Evolutionary conservation across 1,284 basidiomycete genomes (phyloP).

Genomic region (Psilocybe mexicana): DNA sequence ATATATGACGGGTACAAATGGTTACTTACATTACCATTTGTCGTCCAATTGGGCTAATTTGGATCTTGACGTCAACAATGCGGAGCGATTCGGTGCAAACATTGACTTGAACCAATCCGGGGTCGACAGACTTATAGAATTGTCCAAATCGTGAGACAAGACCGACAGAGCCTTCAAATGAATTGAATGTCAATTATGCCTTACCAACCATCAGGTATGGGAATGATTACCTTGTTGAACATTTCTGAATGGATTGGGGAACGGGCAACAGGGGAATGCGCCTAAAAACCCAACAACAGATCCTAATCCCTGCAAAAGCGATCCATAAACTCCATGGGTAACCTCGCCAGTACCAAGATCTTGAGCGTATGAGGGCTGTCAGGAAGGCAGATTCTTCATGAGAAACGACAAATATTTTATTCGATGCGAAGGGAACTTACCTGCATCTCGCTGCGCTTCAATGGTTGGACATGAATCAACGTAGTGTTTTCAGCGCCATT

Average conservation of each 20-base stretch:
- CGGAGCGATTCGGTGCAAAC: constrained; percentile 87
- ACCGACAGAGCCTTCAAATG: constrained; percentile 74
- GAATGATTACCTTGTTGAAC: constrained; percentile 68
- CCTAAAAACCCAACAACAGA: constrained; percentile 63
- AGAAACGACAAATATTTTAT: constrained; percentile 18
- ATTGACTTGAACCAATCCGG: constrained; percentile 90
- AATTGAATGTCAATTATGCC: constrained; percentile 8
- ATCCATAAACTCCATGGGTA: constrained; percentile 87
- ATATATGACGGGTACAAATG: not conserved
- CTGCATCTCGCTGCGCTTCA: constrained; percentile 86
- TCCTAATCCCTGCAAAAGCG: constrained; percentile 72
- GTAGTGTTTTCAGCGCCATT: constrained; percentile 22
- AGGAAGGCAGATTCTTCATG: constrained; percentile 2
- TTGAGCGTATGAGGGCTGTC: constrained; percentile 84
- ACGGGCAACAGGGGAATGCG: constrained; percentile 86
- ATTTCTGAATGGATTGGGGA: constrained; percentile 76
- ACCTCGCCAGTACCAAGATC: constrained; percentile 77
- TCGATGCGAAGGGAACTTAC: constrained; percentile 35
- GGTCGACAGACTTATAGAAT: constrained; percentile 95
- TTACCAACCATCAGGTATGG: constrained; percentile 11
- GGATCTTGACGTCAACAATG: constrained; percentile 92
- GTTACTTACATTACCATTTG: constrained; percentile 73
- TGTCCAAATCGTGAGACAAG: constrained; percentile 90
- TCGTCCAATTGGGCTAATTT: constrained; percentile 83
- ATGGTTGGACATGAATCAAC: constrained; percentile 76